A percentile compares a stretch with the other conserved stretches of the same genome.
Conservation (phyloP, 2,329 filamentous ascomycete species). For the Fusarium sp. region DNA sequence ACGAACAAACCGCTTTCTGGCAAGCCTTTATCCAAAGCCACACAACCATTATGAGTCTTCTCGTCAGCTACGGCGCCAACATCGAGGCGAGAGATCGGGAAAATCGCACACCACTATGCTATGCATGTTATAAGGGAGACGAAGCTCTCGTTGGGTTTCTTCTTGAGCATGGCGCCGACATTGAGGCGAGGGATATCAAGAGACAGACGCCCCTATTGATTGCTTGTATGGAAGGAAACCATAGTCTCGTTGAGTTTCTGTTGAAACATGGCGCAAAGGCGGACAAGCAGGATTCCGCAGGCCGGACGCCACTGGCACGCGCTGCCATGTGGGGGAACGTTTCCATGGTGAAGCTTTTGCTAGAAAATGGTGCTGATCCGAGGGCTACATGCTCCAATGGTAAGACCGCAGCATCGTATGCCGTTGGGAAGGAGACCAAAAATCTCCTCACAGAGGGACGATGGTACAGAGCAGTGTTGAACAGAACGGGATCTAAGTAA, state of each 20-base stretch:
- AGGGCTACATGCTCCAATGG: constrained; percentile 16
- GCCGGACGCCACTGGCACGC: background rate
- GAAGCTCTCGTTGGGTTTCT: background rate
- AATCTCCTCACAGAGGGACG: background rate
- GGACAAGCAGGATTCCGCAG: rapidly evolving
- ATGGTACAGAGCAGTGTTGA: too few species aligned
- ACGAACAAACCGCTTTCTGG: too few species aligned
- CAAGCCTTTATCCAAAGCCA: too few species aligned
- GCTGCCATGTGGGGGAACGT: background rate
- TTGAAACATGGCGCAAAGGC: background rate
- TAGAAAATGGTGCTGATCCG: constrained; percentile 11
- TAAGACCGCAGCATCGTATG: constrained; percentile 11
- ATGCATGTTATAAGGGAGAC: too few species aligned
- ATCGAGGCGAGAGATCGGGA: too few species aligned
- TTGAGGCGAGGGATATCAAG: background rate
- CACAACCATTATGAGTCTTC: too few species aligned
- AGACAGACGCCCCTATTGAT: background rate
- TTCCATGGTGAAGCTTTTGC: background rate
- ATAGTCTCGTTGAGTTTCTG: background rate
- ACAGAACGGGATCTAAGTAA: too few species aligned
- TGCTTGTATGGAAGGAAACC: background rate
- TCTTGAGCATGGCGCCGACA: background rate
- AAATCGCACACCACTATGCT: too few species aligned
- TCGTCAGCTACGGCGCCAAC: too few species aligned
- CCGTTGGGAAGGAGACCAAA: constrained; percentile 5